phyloP scores from a whole-genome alignment of 208 protist species.

The Leishmania lainsoni region DNA sequence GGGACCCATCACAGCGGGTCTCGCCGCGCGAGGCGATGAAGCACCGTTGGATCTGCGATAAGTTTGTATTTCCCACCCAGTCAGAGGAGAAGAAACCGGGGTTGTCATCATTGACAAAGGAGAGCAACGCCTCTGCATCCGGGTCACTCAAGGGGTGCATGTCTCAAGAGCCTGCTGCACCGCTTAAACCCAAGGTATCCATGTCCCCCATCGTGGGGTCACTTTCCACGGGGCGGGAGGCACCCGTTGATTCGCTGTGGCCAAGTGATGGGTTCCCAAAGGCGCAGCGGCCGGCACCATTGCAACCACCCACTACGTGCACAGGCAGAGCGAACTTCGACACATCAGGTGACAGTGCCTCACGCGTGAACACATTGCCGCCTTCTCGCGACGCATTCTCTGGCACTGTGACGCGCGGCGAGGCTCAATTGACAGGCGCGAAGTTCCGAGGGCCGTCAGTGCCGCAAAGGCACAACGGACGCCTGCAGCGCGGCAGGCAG shows the following conservation, averaged over 20 bases:
- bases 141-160: neutral
- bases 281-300: neutral
- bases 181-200: neutral
- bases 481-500: neutral
- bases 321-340: neutral
- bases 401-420: neutral
- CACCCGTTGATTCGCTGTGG: neutral
- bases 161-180: neutral
- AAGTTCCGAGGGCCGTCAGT: neutral
- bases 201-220: neutral
- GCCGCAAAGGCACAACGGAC: constrained; percentile 10
- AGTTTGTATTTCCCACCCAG: constrained; percentile 46
- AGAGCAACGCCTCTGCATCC: neutral
- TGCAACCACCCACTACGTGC: neutral
- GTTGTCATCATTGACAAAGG: neutral
- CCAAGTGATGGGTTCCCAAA: neutral
- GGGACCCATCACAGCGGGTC: constrained; percentile 61
- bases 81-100: neutral
- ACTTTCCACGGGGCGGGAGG: neutral
- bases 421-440: neutral
- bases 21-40: constrained; percentile 68
- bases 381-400: neutral
- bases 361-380: neutral
- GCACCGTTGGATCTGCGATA: constrained; percentile 69
- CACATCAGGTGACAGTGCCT: neutral